Evolutionary conservation across 1,284 basidiomycete species (phyloP), one percentile per base, ranked within the genome.

Genomic region (Pascua sp.): DNA sequence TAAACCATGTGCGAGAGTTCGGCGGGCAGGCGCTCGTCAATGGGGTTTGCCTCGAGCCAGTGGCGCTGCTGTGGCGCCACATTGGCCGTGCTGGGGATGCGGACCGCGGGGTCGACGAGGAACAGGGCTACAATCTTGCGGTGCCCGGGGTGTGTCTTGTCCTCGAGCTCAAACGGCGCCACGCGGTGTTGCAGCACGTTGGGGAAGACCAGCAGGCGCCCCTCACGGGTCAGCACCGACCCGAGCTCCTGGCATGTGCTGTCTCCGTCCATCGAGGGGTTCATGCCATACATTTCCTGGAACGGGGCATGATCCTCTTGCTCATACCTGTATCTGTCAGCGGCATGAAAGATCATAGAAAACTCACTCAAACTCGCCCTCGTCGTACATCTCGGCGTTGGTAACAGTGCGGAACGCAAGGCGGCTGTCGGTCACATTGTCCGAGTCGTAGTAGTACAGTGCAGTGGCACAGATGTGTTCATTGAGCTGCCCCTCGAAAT

Each of bases 71-170:
- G 60, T 12, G 60, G 60, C 13, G 56, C 57, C 1, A 62, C 54
- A 16, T 59, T 39, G 11, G 51, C 54, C 1, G 60, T 59, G 4
- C 48, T 46, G 17, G 52, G n/a, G 37, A 62, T 46, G 1, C 49
- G 54, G 15, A 51, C 49, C 1, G 4, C 13, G 10, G 60, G 60
- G 42, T 56, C 60, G 49, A 62, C 60, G 17, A 62, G 54, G 57
- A 62, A 62, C 12, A 62, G 46, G 10, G 60, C 60, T 7, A 62
- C 48, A 11, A 62, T 62, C 57, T 62, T 62, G 45, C 60, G 54
- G 47, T 62, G 60, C 2, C 60, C 60, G 0, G 45, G 41, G n/a
- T 24, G 36, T 9, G 39, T 56, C 51, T 51, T 56, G 49, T 62
- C 60, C 4, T 15, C 46, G 7, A 60, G 59, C 39, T 57, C 39